Evolutionary conservation across 1,139 yeast genomes (phyloP).

Genomic region (Diutina scorzettiae): DNA sequence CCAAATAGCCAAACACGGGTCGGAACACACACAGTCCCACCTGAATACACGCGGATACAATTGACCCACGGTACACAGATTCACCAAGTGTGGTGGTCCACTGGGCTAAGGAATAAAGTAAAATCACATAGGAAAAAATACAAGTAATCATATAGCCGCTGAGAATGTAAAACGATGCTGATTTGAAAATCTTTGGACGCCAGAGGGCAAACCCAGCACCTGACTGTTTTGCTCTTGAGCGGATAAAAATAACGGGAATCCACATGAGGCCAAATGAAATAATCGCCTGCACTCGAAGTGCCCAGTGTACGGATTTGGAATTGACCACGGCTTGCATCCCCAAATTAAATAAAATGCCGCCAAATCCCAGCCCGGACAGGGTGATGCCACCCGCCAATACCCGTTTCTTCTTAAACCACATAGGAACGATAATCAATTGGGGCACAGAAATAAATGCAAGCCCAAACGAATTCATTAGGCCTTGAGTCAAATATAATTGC

Average conservation of each 20-base stretch:
- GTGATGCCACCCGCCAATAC: slow-evolving; percentile 26
- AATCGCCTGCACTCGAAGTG: slow-evolving; percentile 24
- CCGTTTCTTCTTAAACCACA: slow-evolving; percentile 14
- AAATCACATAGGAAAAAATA: slow-evolving; percentile 19
- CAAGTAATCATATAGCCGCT: slow-evolving; percentile 19
- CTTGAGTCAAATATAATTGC: slow-evolving; percentile 42
- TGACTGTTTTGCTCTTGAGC: slow-evolving; percentile 15
- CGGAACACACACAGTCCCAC: slow-evolving; percentile 35
- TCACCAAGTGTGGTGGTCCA: slow-evolving; percentile 24
- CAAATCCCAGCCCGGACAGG: slow-evolving; percentile 50
- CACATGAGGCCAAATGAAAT: slow-evolving; percentile 20
- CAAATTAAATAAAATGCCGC: slow-evolving; percentile 40
- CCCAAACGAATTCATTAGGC: slow-evolving; percentile 38
- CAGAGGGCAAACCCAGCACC: slow-evolving; percentile 14
- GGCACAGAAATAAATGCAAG: slow-evolving; percentile 23
- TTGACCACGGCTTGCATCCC: slow-evolving; percentile 27
- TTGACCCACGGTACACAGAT: slow-evolving; percentile 28
- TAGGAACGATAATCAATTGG: slow-evolving; percentile 19
- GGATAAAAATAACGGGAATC: slow-evolving; percentile 20
- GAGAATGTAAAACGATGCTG: slow-evolving; percentile 20
- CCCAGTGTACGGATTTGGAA: slow-evolving; percentile 27
- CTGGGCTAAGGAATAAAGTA: slow-evolving; percentile 23
- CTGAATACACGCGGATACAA: slow-evolving; percentile 37
- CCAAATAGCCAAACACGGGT: slow-evolving; percentile 30
- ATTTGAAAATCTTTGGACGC: slow-evolving; percentile 15